Evolutionary conservation across 1,284 basidiomycete genomes (phyloP).

Genomic region (Ceratobasidium sp.): DNA sequence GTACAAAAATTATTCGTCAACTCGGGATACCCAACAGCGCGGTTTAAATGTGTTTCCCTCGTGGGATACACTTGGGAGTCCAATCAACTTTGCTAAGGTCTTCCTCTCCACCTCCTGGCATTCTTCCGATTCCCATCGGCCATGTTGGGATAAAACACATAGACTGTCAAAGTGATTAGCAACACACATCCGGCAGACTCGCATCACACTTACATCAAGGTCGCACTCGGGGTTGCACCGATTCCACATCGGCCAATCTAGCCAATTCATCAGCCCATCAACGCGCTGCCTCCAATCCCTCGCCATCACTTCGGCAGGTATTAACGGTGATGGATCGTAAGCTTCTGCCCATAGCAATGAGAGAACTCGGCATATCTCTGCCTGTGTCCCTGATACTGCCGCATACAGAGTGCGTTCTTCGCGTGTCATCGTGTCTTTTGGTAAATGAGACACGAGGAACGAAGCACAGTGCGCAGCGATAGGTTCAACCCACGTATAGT

Average conservation of each 20-base stretch:
- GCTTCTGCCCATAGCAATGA: constrained; percentile 27
- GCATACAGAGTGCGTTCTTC: constrained; percentile 30
- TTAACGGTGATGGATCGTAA: background rate
- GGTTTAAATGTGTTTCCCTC: background rate
- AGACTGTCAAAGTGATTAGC: background rate
- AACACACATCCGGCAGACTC: background rate
- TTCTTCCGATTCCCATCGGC: constrained; percentile 13
- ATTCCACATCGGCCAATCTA: constrained; percentile 33
- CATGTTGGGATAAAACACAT: constrained; percentile 35
- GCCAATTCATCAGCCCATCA: constrained; percentile 11
- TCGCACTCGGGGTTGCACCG: constrained; percentile 7
- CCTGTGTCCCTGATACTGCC: constrained; percentile 10
- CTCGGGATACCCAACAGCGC: background rate
- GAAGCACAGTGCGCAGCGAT: constrained; percentile 14
- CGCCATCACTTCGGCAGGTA: background rate
- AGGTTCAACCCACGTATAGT: constrained; percentile 10
- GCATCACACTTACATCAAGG: constrained; percentile 2
- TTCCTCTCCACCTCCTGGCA: constrained; percentile 7
- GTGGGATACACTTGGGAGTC: constrained; percentile 27
- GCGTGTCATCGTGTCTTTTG: constrained; percentile 5
- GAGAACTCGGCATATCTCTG: constrained; percentile 20
- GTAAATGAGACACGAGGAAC: constrained; percentile 3
- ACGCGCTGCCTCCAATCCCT: constrained; percentile 11
- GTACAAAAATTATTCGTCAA: background rate
- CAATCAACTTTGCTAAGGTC: constrained; percentile 31